Evolutionary conservation across 2,329 filamentous ascomycete genomes (phyloP).

Genomic region (Coniosporium tulheliwenetii): DNA sequence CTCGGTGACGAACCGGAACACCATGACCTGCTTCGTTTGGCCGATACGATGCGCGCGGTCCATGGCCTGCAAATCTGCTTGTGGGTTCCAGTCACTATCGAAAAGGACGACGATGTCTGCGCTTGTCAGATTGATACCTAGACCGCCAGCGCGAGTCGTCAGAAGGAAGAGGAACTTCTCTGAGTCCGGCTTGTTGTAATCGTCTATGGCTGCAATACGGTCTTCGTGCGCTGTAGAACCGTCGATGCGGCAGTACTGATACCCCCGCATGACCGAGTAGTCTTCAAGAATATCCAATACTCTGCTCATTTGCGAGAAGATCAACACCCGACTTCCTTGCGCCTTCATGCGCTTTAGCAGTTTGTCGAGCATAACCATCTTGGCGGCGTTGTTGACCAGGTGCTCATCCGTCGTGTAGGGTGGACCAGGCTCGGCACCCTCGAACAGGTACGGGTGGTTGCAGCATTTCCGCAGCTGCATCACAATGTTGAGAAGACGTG

Average conservation of each 20-base stretch:
- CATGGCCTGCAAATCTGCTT: slow-evolving; percentile 97
- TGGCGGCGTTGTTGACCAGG: slow-evolving; percentile 80
- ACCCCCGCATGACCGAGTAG: slow-evolving; percentile 91
- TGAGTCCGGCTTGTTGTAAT: slow-evolving; percentile 91
- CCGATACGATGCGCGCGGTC: slow-evolving; percentile 96
- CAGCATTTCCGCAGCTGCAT: slow-evolving; percentile 99
- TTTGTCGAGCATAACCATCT: slow-evolving; percentile 95
- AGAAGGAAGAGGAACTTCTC: slow-evolving; percentile 95
- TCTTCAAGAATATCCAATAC: slow-evolving; percentile 93
- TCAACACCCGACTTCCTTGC: slow-evolving; percentile 87
- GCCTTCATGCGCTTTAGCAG: slow-evolving; percentile 68
- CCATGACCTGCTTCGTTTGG: slow-evolving; percentile 93
- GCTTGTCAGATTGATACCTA: slow-evolving; percentile 90
- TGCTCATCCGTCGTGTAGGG: slow-evolving; percentile 98
- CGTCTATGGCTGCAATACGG: slow-evolving; percentile 91
- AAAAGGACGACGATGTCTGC: slow-evolving; percentile 95
- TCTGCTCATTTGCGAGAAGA: slow-evolving; percentile 99
- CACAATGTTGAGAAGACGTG: slow-evolving; percentile 89
- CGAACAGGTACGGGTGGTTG: slow-evolving; percentile 96
- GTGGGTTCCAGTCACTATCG: slow-evolving; percentile 97
- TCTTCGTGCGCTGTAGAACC: slow-evolving; percentile 95
- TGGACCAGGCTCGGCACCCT: slow-evolving; percentile 90
- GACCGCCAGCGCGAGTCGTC: slow-evolving; percentile 85
- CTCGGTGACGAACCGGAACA: slow-evolving; percentile 94
- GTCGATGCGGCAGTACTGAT: slow-evolving; percentile 94